phyloP scores from a whole-genome alignment of 2,329 filamentous ascomycete genomes.

The Alternaria alternata region DNA sequence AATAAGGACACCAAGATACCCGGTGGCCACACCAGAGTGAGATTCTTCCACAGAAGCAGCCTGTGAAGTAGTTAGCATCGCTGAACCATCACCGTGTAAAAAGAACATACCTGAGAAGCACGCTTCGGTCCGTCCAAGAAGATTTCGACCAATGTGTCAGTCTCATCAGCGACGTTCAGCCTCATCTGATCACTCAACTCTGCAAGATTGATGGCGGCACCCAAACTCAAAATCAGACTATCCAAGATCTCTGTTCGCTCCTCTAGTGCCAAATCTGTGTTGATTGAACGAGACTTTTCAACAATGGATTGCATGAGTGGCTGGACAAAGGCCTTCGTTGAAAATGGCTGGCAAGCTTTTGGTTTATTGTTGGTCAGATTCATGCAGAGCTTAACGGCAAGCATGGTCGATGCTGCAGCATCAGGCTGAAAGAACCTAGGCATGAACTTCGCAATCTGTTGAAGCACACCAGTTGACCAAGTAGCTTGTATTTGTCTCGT shows the following conservation, averaged over 20 bases:
- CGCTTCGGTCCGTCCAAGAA: slow-evolving; percentile 74
- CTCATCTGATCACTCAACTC: slow-evolving; percentile 74
- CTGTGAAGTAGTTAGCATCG: slow-evolving; percentile 43
- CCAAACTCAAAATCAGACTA: slow-evolving; percentile 77
- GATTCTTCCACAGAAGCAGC: slow-evolving; percentile 70
- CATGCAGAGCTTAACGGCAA: slow-evolving; percentile 75
- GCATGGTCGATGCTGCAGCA: slow-evolving; percentile 38
- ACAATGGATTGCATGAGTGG: slow-evolving; percentile 44
- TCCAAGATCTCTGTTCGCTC: slow-evolving; percentile 67
- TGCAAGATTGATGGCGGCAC: slow-evolving; percentile 85
- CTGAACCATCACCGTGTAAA: background rate
- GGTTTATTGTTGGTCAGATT: slow-evolving; percentile 86
- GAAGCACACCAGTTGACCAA: slow-evolving; percentile 58
- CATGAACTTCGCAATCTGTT: slow-evolving; percentile 60
- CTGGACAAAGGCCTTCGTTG: slow-evolving; percentile 61
- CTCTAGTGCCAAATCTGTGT: slow-evolving; percentile 53
- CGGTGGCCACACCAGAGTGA: slow-evolving; percentile 81
- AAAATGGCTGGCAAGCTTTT: slow-evolving; percentile 73
- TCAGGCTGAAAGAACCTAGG: slow-evolving; percentile 38
- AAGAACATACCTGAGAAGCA: slow-evolving; percentile 70
- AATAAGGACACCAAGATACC: slow-evolving; percentile 84
- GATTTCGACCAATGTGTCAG: slow-evolving; percentile 68
- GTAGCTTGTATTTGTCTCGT: slow-evolving; percentile 51
- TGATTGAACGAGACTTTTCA: slow-evolving; percentile 33
- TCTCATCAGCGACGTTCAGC: slow-evolving; percentile 41